Evolutionary conservation across 805 yeast species (phyloP).

Genomic region (Saccharomyces paradoxus): DNA sequence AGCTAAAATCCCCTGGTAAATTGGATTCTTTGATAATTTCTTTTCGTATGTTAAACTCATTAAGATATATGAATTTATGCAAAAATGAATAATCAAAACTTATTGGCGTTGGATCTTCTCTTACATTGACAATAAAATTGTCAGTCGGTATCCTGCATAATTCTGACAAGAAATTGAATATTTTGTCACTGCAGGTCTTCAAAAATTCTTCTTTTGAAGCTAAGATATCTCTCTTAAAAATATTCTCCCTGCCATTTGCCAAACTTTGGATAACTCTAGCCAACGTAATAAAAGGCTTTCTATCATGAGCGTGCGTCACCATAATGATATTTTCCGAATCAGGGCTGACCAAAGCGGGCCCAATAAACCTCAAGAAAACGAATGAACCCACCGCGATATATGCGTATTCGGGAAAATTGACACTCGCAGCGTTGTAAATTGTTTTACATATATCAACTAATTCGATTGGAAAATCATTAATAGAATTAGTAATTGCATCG

Average conservation of each 20-base stretch:
- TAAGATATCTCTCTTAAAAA: conserved; percentile 55
- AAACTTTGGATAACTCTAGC: conserved; percentile 77
- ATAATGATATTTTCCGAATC: conserved; percentile 38
- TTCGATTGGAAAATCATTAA: conserved; percentile 55
- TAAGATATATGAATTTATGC: conserved; percentile 42
- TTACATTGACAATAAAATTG: conserved; percentile 12
- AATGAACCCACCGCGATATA: conserved; percentile 74
- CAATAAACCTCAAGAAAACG: conserved; percentile 64
- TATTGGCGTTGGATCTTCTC: conserved; percentile 13
- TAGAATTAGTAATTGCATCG: conserved; percentile 46
- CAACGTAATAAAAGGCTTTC: conserved; percentile 62
- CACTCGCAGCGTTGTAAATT: conserved; percentile 45
- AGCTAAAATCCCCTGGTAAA: conserved; percentile 12
- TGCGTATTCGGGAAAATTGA: conserved; percentile 55
- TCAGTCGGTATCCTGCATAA: conserved; percentile 20
- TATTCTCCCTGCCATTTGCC: conserved; percentile 66
- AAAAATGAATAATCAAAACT: conserved; percentile 31
- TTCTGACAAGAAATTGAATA: conserved; percentile 34
- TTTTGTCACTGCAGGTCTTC: conserved; percentile 28
- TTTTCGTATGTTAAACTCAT: conserved; percentile 34
- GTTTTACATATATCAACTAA: conserved; percentile 61
- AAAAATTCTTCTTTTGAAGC: conserved; percentile 34
- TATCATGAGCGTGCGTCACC: conserved; percentile 33
- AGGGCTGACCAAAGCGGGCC: conserved; percentile 91
- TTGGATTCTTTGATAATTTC: conserved; percentile 11